Conservation (phyloP, 495 filamentous ascomycete genomes). For the Xylaria palmicola region DNA sequence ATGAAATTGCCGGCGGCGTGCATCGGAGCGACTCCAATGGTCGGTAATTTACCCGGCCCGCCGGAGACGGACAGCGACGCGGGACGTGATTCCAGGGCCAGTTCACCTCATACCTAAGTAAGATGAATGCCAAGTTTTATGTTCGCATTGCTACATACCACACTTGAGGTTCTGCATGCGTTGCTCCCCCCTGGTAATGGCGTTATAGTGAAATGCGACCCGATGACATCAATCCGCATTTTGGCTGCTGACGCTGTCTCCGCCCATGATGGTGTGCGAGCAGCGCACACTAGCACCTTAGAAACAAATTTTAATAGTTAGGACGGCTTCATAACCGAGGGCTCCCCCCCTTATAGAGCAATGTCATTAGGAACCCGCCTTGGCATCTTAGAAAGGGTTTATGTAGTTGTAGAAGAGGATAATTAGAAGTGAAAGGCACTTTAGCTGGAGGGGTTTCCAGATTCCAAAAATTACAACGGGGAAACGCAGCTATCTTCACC, state of each 20-base stretch:
- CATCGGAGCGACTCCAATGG: not conserved
- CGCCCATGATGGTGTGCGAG: not conserved
- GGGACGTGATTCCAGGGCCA: conserved; percentile 10
- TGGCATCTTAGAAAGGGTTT: no score
- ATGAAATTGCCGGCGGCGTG: not conserved
- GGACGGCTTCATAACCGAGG: no score
- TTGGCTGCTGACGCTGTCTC: not conserved
- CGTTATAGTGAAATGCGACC: conserved; percentile 6
- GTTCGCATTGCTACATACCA: not conserved
- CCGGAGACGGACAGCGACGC: not conserved
- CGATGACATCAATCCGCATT: not conserved
- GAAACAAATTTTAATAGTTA: no score
- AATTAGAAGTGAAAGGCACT: no score
- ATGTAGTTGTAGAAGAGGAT: no score
- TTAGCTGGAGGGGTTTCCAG: no score
- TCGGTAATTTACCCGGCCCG: conserved; percentile 4
- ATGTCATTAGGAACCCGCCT: no score
- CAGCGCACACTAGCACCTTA: not conserved
- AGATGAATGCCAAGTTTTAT: not conserved
- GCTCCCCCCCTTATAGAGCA: no score
- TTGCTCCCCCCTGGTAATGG: not conserved
- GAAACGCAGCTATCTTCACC: no score
- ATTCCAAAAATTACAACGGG: no score
- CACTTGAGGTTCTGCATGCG: not conserved
- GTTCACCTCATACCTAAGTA: conserved; percentile 7